Base-by-base conservation (phyloP, 495 filamentous ascomycete genomes). In the Cudoniella acicularis region DNA sequence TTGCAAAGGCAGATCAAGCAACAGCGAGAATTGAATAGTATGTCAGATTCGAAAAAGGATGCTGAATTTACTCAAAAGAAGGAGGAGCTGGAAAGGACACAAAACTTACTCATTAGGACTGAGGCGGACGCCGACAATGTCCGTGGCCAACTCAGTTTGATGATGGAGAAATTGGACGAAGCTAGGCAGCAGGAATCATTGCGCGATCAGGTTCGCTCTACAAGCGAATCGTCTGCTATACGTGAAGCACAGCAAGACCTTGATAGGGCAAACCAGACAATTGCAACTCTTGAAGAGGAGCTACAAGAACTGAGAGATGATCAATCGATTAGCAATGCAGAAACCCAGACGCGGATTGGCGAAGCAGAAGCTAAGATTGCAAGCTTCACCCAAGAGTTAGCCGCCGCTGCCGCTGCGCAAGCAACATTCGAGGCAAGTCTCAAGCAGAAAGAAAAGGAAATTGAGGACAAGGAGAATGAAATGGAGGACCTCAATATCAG, bases 1-100 rank as follows among this genome's bases (percentile, higher is more conserved):
- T 72, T 96, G 21, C 86, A 88, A 59, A 85, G 90, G 2, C 91
- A 97, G 63, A 90, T 96, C 63, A 91, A 95, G 72, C 90, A 96
- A 68, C 92, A 97, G 71, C 86, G 91, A 42, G 90, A 94, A 65
- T 80, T 96, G 51, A 94, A 92, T 68, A 89, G 77, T 79, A 77
- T 76, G 61, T 79, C 76, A 51, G 82, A 81, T 49, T 74, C 77
- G 1, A 83, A 86, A 57, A 87, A 86, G 57, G 81, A 83, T 57
- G 77, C 79, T 20, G 81, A 81, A 54, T 59, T 83, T n/a, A 64
- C 67, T 20, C 64, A 70, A 42, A 78, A 76, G 60, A 72, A 75
- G 52, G 75, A 77, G 10, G 83, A 86, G 62, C 70, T 86, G 10
- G 78, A 80, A 18, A 74, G 77, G 43, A 77, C 74, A 6, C 77